A percentile compares a stretch with the other conserved stretches of the same genome.
Evolutionary conservation across 495 filamentous ascomycete genomes (phyloP).

Genomic region (Cetradonia linearis): DNA sequence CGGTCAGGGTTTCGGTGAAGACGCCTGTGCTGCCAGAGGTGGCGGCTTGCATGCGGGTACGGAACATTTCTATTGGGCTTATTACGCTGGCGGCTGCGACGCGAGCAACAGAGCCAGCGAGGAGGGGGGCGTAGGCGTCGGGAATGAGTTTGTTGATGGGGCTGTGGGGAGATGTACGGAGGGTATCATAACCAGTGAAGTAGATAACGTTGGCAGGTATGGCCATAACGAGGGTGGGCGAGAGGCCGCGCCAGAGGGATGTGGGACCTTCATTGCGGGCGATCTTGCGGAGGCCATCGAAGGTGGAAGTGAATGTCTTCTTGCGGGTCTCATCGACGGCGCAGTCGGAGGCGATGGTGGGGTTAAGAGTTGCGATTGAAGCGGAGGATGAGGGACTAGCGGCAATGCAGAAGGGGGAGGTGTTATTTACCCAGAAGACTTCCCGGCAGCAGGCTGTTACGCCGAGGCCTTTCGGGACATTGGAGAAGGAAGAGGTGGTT

Average conservation of each 20-base stretch:
- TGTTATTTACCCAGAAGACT: constrained; percentile 91
- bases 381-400: constrained; percentile 33
- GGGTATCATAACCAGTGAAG: constrained; percentile 95
- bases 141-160: constrained; percentile 52
- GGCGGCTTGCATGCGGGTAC: constrained; percentile 83
- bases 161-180: constrained; percentile 59
- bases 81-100: constrained; percentile 73
- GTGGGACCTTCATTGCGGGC: constrained; percentile 83
- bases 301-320: constrained; percentile 75
- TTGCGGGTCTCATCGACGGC: constrained; percentile 78
- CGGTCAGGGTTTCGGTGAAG: constrained; percentile 64
- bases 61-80: constrained; percentile 88
- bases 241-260: constrained; percentile 87
- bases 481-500: constrained; percentile 45
- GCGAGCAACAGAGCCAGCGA: constrained; percentile 69
- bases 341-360: constrained; percentile 49
- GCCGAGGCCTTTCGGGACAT: constrained; percentile 65
- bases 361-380: constrained; percentile 28
- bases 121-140: constrained; percentile 63
- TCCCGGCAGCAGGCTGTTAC: constrained; percentile 94
- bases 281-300: constrained; percentile 90
- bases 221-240: constrained; percentile 86
- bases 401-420: constrained; percentile 68
- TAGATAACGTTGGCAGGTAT: constrained; percentile 96
- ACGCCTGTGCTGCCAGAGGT: constrained; percentile 44